Percentiles rank a stretch among this genome's conserved stretches.
phyloP scores from a whole-genome alignment of 495 filamentous ascomycete genomes.

The Talaromyces adpressus region DNA sequence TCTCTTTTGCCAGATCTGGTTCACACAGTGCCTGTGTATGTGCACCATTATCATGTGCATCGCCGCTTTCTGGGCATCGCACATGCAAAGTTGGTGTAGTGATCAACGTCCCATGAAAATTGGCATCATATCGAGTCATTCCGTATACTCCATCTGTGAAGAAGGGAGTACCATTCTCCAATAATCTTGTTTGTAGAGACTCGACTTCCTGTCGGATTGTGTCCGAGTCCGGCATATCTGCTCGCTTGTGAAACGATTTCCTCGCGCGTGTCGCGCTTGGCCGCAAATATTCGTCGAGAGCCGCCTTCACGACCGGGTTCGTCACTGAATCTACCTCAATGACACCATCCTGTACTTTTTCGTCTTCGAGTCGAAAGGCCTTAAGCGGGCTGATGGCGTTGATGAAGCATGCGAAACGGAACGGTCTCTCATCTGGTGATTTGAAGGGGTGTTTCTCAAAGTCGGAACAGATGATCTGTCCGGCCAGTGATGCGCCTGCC shows the following conservation, averaged over 20 bases:
- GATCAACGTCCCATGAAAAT: conserved; percentile 6
- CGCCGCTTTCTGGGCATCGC: background rate
- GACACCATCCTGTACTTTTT: background rate
- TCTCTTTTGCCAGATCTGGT: background rate
- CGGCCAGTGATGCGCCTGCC: conserved; percentile 14
- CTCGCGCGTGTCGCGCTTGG: conserved; percentile 2
- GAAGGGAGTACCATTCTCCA: background rate
- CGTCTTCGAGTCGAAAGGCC: conserved; percentile 6
- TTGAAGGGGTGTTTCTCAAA: conserved; percentile 12
- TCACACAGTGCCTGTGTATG: conserved; percentile 5
- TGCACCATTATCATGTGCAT: conserved; percentile 1
- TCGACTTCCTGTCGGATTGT: conserved; percentile 1
- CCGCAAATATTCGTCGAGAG: conserved; percentile 1
- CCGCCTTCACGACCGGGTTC: background rate
- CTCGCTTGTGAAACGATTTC: background rate
- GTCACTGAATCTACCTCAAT: conserved; percentile 1
- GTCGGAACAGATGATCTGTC: conserved; percentile 11
- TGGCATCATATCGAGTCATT: conserved; percentile 1
- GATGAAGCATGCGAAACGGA: conserved; percentile 13
- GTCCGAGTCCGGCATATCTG: background rate
- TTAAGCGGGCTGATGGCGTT: conserved; percentile 9
- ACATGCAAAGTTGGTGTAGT: conserved; percentile 4
- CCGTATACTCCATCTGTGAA: conserved; percentile 6
- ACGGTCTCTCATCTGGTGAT: conserved; percentile 6
- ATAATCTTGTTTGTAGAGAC: conserved; percentile 1